A percentile compares a stretch with the other conserved stretches of the same genome.
These are phyloP conservation scores for Suillus subalutaceus DNA, from an alignment of 768 basidiomycete genomes.

Conservation along the genomic window DNA sequence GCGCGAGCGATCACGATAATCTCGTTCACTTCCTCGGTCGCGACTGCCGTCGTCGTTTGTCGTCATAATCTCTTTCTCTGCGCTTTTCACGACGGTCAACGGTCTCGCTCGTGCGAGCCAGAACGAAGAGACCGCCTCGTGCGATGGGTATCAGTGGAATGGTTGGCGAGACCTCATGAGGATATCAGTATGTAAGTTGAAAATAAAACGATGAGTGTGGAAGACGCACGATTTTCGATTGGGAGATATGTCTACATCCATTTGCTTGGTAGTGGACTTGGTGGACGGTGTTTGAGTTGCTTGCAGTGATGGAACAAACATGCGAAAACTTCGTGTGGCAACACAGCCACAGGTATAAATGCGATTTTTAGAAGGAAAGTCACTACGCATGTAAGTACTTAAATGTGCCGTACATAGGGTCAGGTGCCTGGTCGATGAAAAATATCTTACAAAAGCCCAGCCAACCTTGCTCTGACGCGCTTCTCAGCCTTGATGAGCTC, in stretches of 20 bases:
- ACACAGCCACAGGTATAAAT: constrained; percentile 28
- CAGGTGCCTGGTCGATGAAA: background rate
- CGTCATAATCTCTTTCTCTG: constrained; percentile 57
- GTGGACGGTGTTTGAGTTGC: constrained; percentile 11
- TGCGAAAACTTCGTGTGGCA: constrained; percentile 36
- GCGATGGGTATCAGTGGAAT: constrained; percentile 76
- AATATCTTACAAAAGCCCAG: constrained; percentile 38
- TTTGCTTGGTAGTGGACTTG: constrained; percentile 52
- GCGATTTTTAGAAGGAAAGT: background rate
- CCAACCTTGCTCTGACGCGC: constrained; percentile 53
- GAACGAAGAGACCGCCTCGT: constrained; percentile 77
- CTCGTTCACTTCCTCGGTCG: constrained; percentile 55
- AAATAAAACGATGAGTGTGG: constrained; percentile 1
- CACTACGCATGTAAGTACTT: background rate
- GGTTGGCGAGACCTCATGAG: constrained; percentile 62
- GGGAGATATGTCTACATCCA: constrained; percentile 68
- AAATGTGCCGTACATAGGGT: background rate
- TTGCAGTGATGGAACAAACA: constrained; percentile 26
- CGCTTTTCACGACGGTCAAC: constrained; percentile 56
- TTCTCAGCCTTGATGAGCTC: constrained; percentile 64
- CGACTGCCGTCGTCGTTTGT: constrained; percentile 65
- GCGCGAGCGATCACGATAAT: constrained; percentile 54
- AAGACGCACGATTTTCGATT: constrained; percentile 61
- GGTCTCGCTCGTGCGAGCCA: constrained; percentile 56
- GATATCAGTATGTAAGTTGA: constrained; percentile 10